phyloP scores from a whole-genome alignment of 371 early-diverging fungal species.

The Mucor piriformis region DNA sequence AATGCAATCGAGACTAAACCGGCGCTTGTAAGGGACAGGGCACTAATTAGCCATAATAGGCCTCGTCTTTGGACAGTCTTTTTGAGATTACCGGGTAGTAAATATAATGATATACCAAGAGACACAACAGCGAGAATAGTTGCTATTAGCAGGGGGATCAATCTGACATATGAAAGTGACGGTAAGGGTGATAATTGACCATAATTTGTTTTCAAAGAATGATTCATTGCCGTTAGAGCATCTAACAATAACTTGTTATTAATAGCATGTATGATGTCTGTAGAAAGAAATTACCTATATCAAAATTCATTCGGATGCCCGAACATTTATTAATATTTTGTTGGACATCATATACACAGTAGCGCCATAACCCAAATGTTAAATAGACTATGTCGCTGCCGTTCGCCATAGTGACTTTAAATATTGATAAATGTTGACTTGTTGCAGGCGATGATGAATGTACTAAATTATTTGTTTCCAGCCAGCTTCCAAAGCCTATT shows the following conservation, averaged over 20 bases:
- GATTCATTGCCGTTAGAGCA: neutral
- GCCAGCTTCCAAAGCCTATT: conserved; percentile 15
- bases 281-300: conserved; percentile 11
- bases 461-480: conserved; percentile 16
- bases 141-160: conserved; percentile 17
- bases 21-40: conserved; percentile 2
- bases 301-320: conserved; percentile 10
- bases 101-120: conserved; percentile 3
- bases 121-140: conserved; percentile 8
- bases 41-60: conserved; percentile 6
- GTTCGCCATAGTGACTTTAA: conserved; percentile 5
- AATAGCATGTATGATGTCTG: neutral
- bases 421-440: conserved; percentile 9
- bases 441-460: neutral
- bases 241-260: neutral
- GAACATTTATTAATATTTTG: conserved; percentile 6
- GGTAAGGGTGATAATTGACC: neutral
- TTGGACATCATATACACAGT: conserved; percentile 9
- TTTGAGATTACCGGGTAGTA: conserved; percentile 17
- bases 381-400: neutral
- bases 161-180: conserved; percentile 4
- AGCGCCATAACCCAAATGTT: conserved; percentile 22
- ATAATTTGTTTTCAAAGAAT: neutral
- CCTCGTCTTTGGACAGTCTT: conserved; percentile 11
- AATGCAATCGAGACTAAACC: conserved; percentile 6